Evolutionary conservation across 2,329 filamentous ascomycete genomes (phyloP).

Genomic region (Neonectria neomacrospora): DNA sequence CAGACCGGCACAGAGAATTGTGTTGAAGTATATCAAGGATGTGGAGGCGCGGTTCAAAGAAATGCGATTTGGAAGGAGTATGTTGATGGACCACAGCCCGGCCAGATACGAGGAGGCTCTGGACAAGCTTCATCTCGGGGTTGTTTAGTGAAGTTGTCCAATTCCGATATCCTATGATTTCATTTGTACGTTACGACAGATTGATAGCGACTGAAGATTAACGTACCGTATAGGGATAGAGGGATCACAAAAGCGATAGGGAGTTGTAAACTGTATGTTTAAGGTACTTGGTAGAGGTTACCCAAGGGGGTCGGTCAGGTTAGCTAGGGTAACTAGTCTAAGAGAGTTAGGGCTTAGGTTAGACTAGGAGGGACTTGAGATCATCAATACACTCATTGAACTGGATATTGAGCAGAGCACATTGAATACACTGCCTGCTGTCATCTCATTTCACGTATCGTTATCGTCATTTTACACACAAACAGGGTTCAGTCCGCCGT

Average conservation of each 20-base stretch:
- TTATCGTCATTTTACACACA: neutral
- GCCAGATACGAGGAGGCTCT: constrained; percentile 78
- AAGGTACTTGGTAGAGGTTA: too few relatives aligned
- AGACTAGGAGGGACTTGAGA: too few relatives aligned
- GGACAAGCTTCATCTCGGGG: constrained; percentile 65
- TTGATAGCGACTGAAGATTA: neutral
- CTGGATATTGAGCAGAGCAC: neutral
- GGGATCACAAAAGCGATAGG: neutral
- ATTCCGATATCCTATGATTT: neutral
- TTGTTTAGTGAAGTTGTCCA: constrained; percentile 47
- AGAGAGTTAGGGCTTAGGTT: too few relatives aligned
- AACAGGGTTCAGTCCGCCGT: constrained; percentile 40
- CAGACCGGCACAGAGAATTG: constrained; percentile 73
- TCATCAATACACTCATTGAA: too few relatives aligned
- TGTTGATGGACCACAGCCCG: constrained; percentile 81
- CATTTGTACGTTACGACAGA: neutral
- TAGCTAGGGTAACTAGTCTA: too few relatives aligned
- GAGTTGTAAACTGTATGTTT: neutral
- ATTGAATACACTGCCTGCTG: neutral
- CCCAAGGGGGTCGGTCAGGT: too few relatives aligned
- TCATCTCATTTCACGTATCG: neutral
- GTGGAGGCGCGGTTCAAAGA: constrained; percentile 78
- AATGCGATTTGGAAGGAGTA: constrained; percentile 75
- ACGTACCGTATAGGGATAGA: neutral
- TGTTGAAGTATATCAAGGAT: constrained; percentile 76